These are phyloP conservation scores for Myriosclerotinia duriaeana DNA, from an alignment of 2,329 filamentous ascomycete species.

Conservation along the genomic window DNA sequence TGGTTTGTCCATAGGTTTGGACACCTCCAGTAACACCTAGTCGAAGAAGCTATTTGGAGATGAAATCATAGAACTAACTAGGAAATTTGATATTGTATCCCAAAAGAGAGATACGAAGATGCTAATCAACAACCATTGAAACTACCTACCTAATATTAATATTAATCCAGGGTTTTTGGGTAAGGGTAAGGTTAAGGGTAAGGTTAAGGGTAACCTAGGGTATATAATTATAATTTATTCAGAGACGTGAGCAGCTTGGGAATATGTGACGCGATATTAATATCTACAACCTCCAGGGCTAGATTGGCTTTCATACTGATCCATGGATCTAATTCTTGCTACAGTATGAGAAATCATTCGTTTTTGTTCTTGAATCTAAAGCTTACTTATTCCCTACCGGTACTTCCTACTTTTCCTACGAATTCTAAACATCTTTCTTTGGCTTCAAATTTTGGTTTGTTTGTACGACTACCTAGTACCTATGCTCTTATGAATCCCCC, in stretches of 20 bases:
- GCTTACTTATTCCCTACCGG: too few relatives aligned
- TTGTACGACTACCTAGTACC: constrained; percentile 6
- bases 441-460: constrained; percentile 2
- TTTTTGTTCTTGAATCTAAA: too few relatives aligned
- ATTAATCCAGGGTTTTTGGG: neutral
- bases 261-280: neutral
- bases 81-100: neutral
- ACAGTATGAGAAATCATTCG: neutral
- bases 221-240: neutral
- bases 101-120: neutral
- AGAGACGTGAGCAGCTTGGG: neutral
- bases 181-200: neutral
- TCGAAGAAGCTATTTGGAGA: neutral
- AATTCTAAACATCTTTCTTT: neutral
- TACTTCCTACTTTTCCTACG: neutral
- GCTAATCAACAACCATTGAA: neutral
- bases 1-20: too few relatives aligned
- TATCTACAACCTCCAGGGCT: too few relatives aligned
- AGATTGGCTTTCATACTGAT: constrained; percentile 2
- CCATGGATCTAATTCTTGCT: neutral
- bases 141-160: neutral
- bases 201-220: neutral
- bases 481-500: neutral
- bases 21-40: too few relatives aligned
- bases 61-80: neutral